phyloP scores from a whole-genome alignment of 2,329 filamentous ascomycete species.

The Zymoseptoria brevis region DNA sequence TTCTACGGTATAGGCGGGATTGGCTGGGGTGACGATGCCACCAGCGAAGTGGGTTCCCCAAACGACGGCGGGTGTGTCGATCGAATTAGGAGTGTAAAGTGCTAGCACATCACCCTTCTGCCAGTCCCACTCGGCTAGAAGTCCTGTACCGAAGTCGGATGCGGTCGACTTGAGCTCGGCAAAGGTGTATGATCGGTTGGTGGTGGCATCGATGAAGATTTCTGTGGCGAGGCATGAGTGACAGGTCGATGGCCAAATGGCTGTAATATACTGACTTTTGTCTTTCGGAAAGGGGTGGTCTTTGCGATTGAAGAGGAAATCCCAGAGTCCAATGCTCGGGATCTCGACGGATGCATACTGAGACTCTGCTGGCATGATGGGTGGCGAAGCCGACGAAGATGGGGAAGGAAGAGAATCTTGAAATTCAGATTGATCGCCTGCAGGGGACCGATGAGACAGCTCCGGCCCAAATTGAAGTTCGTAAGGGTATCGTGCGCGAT shows the following conservation, averaged over 20 bases:
- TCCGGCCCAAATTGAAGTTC: no score
- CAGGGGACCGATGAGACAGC: no score
- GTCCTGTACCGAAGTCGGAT: conserved; percentile 65
- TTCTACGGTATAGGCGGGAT: conserved; percentile 73
- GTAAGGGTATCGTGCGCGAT: no score
- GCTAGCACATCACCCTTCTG: conserved; percentile 72
- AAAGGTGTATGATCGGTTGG: conserved; percentile 61
- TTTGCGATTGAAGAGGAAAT: conserved; percentile 62
- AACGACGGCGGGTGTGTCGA: conserved; percentile 69
- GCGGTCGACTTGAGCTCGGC: conserved; percentile 56
- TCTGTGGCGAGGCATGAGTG: conserved; percentile 42
- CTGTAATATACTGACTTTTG: conserved; percentile 48
- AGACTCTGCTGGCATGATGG: neutral
- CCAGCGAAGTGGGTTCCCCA: conserved; percentile 78
- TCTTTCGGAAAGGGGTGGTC: conserved; percentile 58
- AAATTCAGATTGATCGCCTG: no score
- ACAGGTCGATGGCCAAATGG: neutral
- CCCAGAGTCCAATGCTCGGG: conserved; percentile 69
- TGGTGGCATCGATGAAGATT: conserved; percentile 68
- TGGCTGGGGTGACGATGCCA: conserved; percentile 69
- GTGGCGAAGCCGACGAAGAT: neutral
- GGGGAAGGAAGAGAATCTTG: no score
- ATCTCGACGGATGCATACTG: conserved; percentile 56
- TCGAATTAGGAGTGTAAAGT: conserved; percentile 74
- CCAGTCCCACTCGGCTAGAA: conserved; percentile 67